These are phyloP conservation scores for Gremmenia infestans DNA, from an alignment of 2,329 filamentous ascomycete species.

Conservation along the genomic window DNA sequence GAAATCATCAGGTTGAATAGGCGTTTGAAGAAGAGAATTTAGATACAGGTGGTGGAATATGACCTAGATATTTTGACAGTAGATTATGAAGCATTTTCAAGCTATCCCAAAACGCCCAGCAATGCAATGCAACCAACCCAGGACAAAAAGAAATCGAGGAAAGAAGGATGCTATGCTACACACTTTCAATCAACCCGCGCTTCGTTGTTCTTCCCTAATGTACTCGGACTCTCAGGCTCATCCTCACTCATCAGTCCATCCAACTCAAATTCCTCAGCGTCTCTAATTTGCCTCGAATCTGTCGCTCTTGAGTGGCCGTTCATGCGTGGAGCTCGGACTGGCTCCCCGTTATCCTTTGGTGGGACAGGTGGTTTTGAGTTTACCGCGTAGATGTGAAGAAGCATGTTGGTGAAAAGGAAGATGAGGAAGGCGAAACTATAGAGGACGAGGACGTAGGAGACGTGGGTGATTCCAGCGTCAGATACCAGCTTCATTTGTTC, in stretches of 20 bases:
- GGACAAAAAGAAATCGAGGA: neutral
- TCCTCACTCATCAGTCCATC: constrained; percentile 87
- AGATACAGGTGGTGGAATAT: too few species aligned
- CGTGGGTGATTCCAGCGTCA: constrained; percentile 72
- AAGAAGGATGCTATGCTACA: too few species aligned
- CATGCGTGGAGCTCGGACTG: constrained; percentile 20
- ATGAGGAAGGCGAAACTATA: constrained; percentile 86
- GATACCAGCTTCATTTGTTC: constrained; percentile 85
- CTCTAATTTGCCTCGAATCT: constrained; percentile 58
- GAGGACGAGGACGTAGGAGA: constrained; percentile 86
- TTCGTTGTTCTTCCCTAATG: constrained; percentile 42
- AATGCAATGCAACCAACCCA: neutral
- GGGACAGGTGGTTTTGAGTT: constrained; percentile 35
- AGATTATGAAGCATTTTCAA: neutral
- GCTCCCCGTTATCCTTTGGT: constrained; percentile 27
- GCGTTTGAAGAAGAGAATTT: too few species aligned
- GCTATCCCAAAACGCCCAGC: neutral
- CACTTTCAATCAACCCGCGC: constrained; percentile 17
- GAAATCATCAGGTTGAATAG: too few species aligned
- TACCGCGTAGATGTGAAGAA: constrained; percentile 77
- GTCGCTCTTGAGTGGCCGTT: constrained; percentile 35
- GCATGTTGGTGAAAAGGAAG: constrained; percentile 86
- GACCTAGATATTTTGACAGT: too few species aligned
- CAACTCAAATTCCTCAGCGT: constrained; percentile 90
- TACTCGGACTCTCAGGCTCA: constrained; percentile 53